phyloP scores from a whole-genome alignment of 352 stramenopile genomes.

The Phytophthora lateralis region DNA sequence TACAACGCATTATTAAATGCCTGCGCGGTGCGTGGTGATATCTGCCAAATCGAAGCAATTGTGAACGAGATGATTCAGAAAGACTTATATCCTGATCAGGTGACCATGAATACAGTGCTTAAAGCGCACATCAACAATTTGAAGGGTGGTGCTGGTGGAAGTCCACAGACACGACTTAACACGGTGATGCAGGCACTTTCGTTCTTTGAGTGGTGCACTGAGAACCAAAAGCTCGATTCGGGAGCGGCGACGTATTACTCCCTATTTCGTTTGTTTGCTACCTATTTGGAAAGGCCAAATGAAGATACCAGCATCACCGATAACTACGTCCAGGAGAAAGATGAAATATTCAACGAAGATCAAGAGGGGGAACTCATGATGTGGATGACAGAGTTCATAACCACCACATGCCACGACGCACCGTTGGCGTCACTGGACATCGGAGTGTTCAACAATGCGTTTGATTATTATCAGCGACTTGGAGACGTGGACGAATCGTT shows the following conservation, averaged over 20 bases:
- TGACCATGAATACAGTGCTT: constrained; percentile 64
- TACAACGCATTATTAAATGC: constrained; percentile 62
- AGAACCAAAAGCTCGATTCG: constrained; percentile 32
- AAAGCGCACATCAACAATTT: constrained; percentile 39
- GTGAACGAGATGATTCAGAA: constrained; percentile 45
- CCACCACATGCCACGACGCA: constrained; percentile 50
- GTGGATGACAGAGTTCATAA: constrained; percentile 46
- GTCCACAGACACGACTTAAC: constrained; percentile 20
- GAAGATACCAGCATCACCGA: neutral
- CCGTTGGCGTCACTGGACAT: constrained; percentile 40
- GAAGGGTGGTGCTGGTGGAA: constrained; percentile 12
- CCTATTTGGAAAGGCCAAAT: constrained; percentile 35
- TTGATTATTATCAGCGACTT: constrained; percentile 66
- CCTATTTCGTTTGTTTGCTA: constrained; percentile 59
- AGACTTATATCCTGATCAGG: constrained; percentile 33
- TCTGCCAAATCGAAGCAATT: constrained; percentile 36
- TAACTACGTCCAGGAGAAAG: constrained; percentile 1
- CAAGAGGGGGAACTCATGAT: constrained; percentile 27
- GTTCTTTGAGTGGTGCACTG: constrained; percentile 41
- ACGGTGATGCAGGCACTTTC: constrained; percentile 36
- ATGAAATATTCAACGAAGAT: constrained; percentile 25
- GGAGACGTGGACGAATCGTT: constrained; percentile 55
- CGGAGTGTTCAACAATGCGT: constrained; percentile 67
- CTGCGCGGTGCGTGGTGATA: constrained; percentile 39
- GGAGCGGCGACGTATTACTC: constrained; percentile 49